Conservation (phyloP, 345 rosid species). For the Eucalyptus marginata region DNA sequence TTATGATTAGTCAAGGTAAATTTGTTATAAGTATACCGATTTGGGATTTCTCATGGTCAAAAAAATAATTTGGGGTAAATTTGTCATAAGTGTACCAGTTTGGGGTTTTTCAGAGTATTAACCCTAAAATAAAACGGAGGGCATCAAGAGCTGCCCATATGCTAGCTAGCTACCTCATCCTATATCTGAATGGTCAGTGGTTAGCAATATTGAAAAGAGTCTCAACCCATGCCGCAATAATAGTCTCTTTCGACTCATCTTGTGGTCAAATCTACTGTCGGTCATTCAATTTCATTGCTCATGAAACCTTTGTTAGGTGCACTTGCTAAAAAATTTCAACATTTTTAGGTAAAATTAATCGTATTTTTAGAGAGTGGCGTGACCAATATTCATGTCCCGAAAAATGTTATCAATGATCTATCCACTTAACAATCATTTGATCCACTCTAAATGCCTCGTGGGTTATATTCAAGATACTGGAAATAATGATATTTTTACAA, state of each 20-base stretch:
- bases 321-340: neutral
- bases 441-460: neutral
- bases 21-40: too few relatives aligned
- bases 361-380: neutral
- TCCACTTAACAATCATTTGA: neutral
- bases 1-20: too few relatives aligned
- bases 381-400: neutral
- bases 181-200: neutral
- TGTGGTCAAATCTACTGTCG: neutral
- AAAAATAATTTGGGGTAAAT: too few relatives aligned
- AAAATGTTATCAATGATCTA: neutral
- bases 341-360: neutral
- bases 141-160: neutral
- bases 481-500: neutral
- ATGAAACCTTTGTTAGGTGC: neutral
- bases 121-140: too few relatives aligned
- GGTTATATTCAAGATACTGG: neutral
- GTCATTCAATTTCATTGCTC: neutral
- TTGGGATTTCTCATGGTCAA: too few relatives aligned
- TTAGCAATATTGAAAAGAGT: neutral
- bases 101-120: too few relatives aligned
- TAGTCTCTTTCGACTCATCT: neutral
- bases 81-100: too few relatives aligned
- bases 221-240: neutral
- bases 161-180: neutral